Evolutionary conservation across 345 rosid genomes (phyloP).

Genomic region (Populus pruinosa): DNA sequence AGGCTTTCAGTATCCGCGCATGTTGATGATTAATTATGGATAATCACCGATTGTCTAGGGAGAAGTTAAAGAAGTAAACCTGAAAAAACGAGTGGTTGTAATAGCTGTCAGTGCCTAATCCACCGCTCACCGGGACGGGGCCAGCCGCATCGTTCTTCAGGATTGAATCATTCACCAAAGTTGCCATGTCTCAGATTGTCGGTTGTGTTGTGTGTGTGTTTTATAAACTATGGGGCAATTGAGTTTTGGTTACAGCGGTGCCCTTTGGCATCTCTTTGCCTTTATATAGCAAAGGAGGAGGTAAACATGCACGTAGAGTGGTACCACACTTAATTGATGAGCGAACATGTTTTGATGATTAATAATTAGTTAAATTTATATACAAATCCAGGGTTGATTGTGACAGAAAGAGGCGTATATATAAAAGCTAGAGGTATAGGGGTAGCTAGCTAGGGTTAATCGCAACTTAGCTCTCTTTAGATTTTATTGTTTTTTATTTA

Average conservation of each 20-base stretch:
- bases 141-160: not conserved
- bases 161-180: slow-evolving; percentile 3
- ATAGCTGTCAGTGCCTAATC: slow-evolving; percentile 16
- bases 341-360: not conserved
- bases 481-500: no score
- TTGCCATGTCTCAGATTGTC: not conserved
- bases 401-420: not conserved
- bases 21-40: no score
- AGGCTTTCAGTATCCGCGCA: no score
- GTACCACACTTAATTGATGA: not conserved
- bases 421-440: no score
- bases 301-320: not conserved
- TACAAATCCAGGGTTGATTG: not conserved
- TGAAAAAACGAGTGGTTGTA: slow-evolving; percentile 12
- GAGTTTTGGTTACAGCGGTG: no score
- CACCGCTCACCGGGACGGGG: slow-evolving; percentile 8
- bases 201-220: no score
- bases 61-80: not conserved
- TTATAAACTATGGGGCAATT: no score
- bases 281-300: not conserved
- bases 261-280: not conserved
- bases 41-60: no score
- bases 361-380: not conserved
- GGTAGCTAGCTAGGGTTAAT: no score
- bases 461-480: no score